phyloP scores from a whole-genome alignment of 768 basidiomycete genomes.

The Russula olivacea region DNA sequence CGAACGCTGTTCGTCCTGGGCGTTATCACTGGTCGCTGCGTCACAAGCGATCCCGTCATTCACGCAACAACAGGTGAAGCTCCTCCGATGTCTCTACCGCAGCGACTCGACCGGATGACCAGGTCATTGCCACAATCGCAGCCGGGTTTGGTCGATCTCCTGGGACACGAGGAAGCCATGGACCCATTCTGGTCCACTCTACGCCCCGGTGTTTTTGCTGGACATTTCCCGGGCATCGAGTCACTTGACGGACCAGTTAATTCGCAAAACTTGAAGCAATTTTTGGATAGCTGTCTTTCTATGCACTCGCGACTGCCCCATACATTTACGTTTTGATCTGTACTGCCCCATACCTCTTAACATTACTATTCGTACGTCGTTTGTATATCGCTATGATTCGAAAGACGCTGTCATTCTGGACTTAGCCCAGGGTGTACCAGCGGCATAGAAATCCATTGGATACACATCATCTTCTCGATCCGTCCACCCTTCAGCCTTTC shows the following conservation, averaged over 20 bases:
- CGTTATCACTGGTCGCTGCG: slow-evolving; percentile 14
- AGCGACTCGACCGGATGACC: slow-evolving; percentile 23
- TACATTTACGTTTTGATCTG: slow-evolving; percentile 10
- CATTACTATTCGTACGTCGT: neutral
- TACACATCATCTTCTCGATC: slow-evolving; percentile 49
- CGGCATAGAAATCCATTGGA: slow-evolving; percentile 96
- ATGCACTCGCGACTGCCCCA: slow-evolving; percentile 22
- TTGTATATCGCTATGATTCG: slow-evolving; percentile 14
- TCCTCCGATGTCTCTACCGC: slow-evolving; percentile 12
- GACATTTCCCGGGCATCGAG: slow-evolving; percentile 28
- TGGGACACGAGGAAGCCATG: slow-evolving; percentile 20
- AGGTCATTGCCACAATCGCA: slow-evolving; percentile 20
- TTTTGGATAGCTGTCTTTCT: slow-evolving; percentile 27
- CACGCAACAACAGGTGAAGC: neutral
- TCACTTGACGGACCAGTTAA: slow-evolving; percentile 24
- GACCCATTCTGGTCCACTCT: slow-evolving; percentile 24
- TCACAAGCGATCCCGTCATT: neutral
- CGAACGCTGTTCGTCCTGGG: slow-evolving; percentile 23
- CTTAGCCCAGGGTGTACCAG: slow-evolving; percentile 69
- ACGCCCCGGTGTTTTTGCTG: slow-evolving; percentile 21
- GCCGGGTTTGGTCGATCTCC: slow-evolving; percentile 21
- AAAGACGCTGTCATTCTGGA: slow-evolving; percentile 42
- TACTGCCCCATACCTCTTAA: neutral
- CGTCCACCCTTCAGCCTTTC: slow-evolving; percentile 62
- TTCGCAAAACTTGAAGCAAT: slow-evolving; percentile 24